Percentiles rank a stretch among this genome's conserved stretches.
phyloP scores from a whole-genome alignment of 2,329 filamentous ascomycete genomes.

The Pseudocercospora cruenta region DNA sequence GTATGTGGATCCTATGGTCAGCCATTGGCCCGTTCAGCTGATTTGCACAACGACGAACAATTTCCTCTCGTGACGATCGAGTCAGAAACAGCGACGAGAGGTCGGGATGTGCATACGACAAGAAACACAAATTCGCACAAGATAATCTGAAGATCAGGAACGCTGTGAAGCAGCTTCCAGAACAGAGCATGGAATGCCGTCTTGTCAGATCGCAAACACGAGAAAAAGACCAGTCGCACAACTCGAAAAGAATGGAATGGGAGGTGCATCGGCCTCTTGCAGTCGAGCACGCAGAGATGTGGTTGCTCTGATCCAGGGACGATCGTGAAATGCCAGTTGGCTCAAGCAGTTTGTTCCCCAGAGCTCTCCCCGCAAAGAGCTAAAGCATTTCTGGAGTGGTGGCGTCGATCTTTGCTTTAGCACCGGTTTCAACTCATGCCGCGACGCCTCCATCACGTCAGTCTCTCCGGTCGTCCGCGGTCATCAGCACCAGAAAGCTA shows the following conservation, averaged over 20 bases:
- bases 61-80: neutral
- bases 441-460: neutral
- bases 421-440: constrained; percentile 1
- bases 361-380: constrained; percentile 25
- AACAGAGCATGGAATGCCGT: no score
- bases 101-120: neutral
- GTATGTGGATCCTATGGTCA: neutral
- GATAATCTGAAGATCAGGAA: neutral
- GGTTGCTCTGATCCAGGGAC: constrained; percentile 23
- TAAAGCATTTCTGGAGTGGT: neutral
- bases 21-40: constrained; percentile 13
- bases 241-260: neutral
- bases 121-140: neutral
- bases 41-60: constrained; percentile 5
- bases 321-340: neutral
- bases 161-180: no score
- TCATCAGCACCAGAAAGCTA: neutral
- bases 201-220: neutral
- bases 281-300: neutral
- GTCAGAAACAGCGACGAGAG: neutral
- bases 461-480: neutral
- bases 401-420: neutral
- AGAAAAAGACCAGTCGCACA: neutral
- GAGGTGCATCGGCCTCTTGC: neutral
- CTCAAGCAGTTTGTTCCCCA: constrained; percentile 12